Conservation (phyloP, 164 flowering plant genomes). For the Tetrastigma voinierianum region DNA sequence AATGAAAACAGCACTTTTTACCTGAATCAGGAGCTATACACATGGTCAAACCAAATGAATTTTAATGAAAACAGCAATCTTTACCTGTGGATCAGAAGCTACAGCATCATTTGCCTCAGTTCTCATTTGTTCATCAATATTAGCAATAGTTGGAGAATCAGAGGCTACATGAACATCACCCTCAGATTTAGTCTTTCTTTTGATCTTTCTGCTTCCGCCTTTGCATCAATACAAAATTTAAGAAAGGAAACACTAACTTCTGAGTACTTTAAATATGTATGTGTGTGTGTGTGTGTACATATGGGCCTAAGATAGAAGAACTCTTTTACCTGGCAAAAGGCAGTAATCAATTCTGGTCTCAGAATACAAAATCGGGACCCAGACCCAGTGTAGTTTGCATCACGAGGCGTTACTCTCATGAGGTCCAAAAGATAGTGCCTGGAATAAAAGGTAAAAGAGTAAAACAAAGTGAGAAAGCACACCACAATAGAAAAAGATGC, state of each 20-base stretch:
- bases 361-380: constrained; percentile 86
- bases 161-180: constrained; percentile 27
- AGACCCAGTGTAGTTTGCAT: constrained; percentile 86
- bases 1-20: constrained; percentile 9
- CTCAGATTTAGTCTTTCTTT: constrained; percentile 32
- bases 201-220: constrained; percentile 64
- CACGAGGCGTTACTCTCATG: constrained; percentile 99
- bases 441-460: not conserved
- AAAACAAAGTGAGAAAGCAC: not conserved
- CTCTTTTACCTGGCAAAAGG: constrained; percentile 76
- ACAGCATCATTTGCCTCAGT: constrained; percentile 25
- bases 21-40: constrained; percentile 26
- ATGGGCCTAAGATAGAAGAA: not conserved
- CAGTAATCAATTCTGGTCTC: constrained; percentile 81
- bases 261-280: too few relatives aligned
- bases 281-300: too few relatives aligned
- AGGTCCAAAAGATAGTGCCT: constrained; percentile 97
- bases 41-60: not conserved
- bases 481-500: not conserved
- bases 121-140: constrained; percentile 25
- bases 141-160: constrained; percentile 32
- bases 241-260: constrained; percentile 9
- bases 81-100: constrained; percentile 37
- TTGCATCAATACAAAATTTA: constrained; percentile 18
- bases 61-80: not conserved